These are phyloP conservation scores for Aspergillus nidulans DNA, from an alignment of 495 filamentous ascomycete genomes.

Conservation along the genomic window DNA sequence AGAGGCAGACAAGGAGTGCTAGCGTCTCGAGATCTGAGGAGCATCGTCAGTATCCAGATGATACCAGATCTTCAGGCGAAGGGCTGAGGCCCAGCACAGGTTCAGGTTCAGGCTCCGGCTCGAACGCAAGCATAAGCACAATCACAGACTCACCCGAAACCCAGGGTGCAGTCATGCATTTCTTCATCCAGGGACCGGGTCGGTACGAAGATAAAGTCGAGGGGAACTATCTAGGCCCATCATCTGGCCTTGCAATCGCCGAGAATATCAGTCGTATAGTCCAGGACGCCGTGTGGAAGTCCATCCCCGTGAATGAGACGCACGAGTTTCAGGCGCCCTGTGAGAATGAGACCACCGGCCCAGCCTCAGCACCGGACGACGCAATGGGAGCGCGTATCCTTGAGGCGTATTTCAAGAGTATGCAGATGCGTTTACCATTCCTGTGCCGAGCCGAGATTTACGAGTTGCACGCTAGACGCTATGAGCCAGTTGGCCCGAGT, in stretches of 20 bases:
- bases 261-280: constrained; percentile 34
- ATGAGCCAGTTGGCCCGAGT: constrained; percentile 16
- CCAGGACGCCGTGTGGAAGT: constrained; percentile 32
- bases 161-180: constrained; percentile 12
- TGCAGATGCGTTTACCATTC: constrained; percentile 38
- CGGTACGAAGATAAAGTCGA: constrained; percentile 12
- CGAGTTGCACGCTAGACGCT: constrained; percentile 27
- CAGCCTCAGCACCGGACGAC: constrained; percentile 31
- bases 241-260: constrained; percentile 34
- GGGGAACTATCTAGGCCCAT: constrained; percentile 34
- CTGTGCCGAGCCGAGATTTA: constrained; percentile 32
- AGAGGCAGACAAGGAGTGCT: not conserved
- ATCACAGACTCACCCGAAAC: not conserved
- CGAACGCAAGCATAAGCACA: not conserved
- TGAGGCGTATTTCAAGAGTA: constrained; percentile 35
- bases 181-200: constrained; percentile 29
- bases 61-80: not conserved
- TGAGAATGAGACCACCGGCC: constrained; percentile 14
- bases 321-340: constrained; percentile 15
- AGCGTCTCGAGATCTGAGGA: constrained; percentile 1
- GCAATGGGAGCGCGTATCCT: constrained; percentile 28
- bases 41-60: not conserved
- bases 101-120: not conserved
- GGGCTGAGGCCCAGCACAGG: not conserved
- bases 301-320: constrained; percentile 25